Conservation (phyloP, 768 basidiomycete genomes). For the Coprinellus micaceus region DNA sequence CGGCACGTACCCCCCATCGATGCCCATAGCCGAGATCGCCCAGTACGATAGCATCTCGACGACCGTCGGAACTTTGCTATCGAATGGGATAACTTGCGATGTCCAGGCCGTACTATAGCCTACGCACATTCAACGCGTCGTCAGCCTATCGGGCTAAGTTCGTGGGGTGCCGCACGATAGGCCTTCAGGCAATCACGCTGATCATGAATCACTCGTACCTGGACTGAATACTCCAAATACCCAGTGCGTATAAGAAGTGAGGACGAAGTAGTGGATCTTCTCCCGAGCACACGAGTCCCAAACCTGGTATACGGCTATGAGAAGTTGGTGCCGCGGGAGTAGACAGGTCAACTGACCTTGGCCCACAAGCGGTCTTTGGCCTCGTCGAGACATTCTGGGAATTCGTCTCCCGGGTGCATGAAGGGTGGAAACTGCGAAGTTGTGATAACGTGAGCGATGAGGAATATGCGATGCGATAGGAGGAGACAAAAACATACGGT, state of each 20-base stretch:
- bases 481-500: constrained; percentile 8
- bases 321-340: neutral
- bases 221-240: constrained; percentile 58
- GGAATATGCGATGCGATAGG: constrained; percentile 27
- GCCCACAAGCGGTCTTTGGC: constrained; percentile 58
- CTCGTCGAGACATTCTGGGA: constrained; percentile 24
- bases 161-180: too few relatives aligned
- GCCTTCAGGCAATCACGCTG: neutral
- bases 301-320: constrained; percentile 28
- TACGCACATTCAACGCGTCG: constrained; percentile 18
- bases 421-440: constrained; percentile 40
- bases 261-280: constrained; percentile 51
- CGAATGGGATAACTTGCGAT: constrained; percentile 39
- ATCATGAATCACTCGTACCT: constrained; percentile 31
- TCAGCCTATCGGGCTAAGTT: neutral
- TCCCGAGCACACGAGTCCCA: constrained; percentile 54
- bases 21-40: constrained; percentile 49
- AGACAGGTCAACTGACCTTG: constrained; percentile 35
- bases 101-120: constrained; percentile 55
- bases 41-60: constrained; percentile 52
- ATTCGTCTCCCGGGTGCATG: constrained; percentile 29
- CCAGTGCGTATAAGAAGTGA: constrained; percentile 61
- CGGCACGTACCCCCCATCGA: constrained; percentile 27
- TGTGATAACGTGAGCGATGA: constrained; percentile 11
- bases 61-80: constrained; percentile 43